Conservation (phyloP, 1,284 basidiomycete species). For the Cystobasidiaceae sp. region DNA sequence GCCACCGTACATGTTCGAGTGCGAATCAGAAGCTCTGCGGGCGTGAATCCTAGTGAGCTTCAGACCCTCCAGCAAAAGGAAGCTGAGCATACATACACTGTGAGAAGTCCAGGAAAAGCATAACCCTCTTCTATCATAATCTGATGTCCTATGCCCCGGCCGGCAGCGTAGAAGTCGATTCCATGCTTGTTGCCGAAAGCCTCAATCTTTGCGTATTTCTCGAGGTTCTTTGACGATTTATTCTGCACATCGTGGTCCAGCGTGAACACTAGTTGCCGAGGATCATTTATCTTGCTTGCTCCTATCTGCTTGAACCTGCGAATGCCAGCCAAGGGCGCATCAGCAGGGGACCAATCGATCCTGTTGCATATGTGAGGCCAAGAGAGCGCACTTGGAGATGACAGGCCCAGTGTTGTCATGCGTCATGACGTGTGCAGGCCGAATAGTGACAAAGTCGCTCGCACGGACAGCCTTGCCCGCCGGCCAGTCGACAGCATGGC, state of each 20-base stretch:
- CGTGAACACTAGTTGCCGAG: constrained; percentile 85
- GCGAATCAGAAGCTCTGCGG: constrained; percentile 61
- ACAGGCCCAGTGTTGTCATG: constrained; percentile 98
- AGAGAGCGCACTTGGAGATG: constrained; percentile 71
- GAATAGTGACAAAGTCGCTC: constrained; percentile 99
- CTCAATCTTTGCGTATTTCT: constrained; percentile 91
- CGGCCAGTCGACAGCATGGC: constrained; percentile 78
- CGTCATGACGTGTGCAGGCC: constrained; percentile 78
- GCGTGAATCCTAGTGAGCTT: neutral
- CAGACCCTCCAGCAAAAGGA: too few species aligned
- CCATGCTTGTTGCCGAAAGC: constrained; percentile 78
- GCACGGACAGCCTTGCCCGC: constrained; percentile 72
- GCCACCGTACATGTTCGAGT: constrained; percentile 98
- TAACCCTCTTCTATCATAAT: constrained; percentile 93
- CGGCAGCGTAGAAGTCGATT: constrained; percentile 95
- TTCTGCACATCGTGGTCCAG: constrained; percentile 99
- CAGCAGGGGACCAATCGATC: neutral
- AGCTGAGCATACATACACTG: constrained; percentile 51
- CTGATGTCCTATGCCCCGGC: constrained; percentile 96
- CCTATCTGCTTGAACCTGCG: constrained; percentile 88
- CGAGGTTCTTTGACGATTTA: constrained; percentile 83
- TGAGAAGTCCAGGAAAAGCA: constrained; percentile 73
- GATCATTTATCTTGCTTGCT: constrained; percentile 76
- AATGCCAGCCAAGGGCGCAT: constrained; percentile 21
- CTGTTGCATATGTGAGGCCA: neutral